A percentile compares a stretch with the other conserved stretches of the same genome.
Conservation (phyloP, 2,329 filamentous ascomycete species). For the Botryosphaeria agaves region DNA sequence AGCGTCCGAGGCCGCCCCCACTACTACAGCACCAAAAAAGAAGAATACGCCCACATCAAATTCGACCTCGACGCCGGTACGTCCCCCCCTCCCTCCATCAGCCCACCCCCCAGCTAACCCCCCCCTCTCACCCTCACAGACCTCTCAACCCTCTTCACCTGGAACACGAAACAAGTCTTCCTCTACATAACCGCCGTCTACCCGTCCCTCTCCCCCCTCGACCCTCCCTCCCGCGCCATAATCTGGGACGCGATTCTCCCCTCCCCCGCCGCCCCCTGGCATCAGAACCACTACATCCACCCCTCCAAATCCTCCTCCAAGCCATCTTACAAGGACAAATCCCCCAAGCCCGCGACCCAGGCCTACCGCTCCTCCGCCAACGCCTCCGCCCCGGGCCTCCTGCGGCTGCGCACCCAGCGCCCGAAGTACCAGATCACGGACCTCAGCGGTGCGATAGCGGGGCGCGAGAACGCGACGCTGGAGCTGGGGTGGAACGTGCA, state of each 20-base stretch:
- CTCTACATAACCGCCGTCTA: constrained; percentile 81
- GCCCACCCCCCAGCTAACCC: not conserved
- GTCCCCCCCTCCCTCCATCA: constrained; percentile 2
- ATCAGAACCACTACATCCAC: constrained; percentile 33
- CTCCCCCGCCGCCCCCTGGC: constrained; percentile 40
- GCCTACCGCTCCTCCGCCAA: constrained; percentile 6
- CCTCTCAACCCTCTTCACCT: constrained; percentile 83
- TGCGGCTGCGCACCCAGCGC: constrained; percentile 67
- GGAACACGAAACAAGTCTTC: constrained; percentile 98
- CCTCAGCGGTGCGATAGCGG: constrained; percentile 60
- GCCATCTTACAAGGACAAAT: constrained; percentile 38
- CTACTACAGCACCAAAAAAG: constrained; percentile 82
- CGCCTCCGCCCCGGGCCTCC: constrained; percentile 39
- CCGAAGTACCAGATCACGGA: constrained; percentile 97
- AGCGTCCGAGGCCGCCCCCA: constrained; percentile 85
- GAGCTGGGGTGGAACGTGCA: constrained; percentile 91
- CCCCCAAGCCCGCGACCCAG: constrained; percentile 7
- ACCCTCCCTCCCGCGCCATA: constrained; percentile 45
- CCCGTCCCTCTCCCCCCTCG: constrained; percentile 24
- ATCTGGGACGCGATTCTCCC: constrained; percentile 96
- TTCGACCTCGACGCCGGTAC: constrained; percentile 74
- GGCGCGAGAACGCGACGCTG: constrained; percentile 56
- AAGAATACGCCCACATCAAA: constrained; percentile 88
- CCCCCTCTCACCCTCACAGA: constrained; percentile 32
- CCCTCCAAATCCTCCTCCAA: constrained; percentile 42